Evolutionary conservation across 2,329 filamentous ascomycete genomes (phyloP).

Genomic region (Trichoderma polysporum): DNA sequence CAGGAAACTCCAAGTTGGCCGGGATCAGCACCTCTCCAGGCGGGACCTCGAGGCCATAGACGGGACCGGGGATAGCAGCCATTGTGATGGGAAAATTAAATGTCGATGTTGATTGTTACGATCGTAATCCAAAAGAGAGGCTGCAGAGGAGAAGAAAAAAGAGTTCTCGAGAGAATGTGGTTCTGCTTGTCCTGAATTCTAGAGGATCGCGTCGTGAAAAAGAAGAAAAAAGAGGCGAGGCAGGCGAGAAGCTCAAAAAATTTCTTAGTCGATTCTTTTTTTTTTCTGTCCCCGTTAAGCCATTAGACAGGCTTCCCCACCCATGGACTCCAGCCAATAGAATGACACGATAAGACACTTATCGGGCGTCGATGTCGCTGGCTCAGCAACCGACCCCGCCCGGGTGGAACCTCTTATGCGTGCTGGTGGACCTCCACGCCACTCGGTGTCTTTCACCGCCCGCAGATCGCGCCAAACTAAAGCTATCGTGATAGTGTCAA

Average conservation of each 20-base stretch:
- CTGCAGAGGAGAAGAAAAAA: slow-evolving; percentile 6
- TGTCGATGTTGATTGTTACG: slow-evolving; percentile 1
- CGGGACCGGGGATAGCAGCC: slow-evolving; percentile 66
- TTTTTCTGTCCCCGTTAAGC: slow-evolving; percentile 32
- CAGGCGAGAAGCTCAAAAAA: slow-evolving; percentile 27
- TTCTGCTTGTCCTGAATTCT: slow-evolving; percentile 14
- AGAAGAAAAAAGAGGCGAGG: slow-evolving; percentile 1
- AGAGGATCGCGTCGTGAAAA: slow-evolving; percentile 6
- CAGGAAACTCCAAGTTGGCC: slow-evolving; percentile 74
- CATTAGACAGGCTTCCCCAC: slow-evolving; percentile 16
- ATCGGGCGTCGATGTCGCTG: slow-evolving; percentile 33
- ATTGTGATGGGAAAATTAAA: slow-evolving; percentile 40
- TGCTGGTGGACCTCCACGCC: neutral
- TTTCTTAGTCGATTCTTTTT: neutral
- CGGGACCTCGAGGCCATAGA: slow-evolving; percentile 92
- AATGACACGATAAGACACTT: slow-evolving; percentile 32
- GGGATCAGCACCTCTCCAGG: slow-evolving; percentile 80
- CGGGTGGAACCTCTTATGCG: slow-evolving; percentile 37
- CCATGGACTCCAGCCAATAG: slow-evolving; percentile 29
- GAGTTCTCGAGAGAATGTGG: slow-evolving; percentile 10
- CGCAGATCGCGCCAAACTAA: neutral
- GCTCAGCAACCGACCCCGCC: slow-evolving; percentile 36
- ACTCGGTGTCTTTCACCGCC: slow-evolving; percentile 1
- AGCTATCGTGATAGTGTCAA: neutral
- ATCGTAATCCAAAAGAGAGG: neutral